Evolutionary conservation across 108 stramenopile genomes (phyloP).

Genomic region (Aurantiochytrium sp.): DNA sequence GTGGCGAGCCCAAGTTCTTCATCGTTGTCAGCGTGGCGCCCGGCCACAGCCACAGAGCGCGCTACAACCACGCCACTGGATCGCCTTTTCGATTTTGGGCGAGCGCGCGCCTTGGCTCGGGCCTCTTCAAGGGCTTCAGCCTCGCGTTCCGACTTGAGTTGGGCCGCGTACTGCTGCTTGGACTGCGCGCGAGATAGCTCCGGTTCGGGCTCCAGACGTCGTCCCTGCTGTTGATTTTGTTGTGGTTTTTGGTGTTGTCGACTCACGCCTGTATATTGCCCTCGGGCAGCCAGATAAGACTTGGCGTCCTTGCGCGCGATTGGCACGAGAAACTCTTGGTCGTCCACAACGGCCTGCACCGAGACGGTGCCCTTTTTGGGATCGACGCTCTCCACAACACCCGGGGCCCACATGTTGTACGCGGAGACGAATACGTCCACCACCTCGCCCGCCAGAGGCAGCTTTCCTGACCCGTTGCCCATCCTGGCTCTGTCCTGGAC

Average conservation of each 20-base stretch:
- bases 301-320: neutral
- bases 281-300: neutral
- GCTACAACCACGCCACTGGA: neutral
- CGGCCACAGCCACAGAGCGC: neutral
- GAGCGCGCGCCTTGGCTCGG: neutral
- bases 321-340: neutral
- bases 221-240: too few species aligned
- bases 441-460: neutral
- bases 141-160: neutral
- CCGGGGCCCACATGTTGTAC: neutral
- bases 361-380: neutral
- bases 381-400: neutral
- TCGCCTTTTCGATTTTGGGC: neutral
- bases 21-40: neutral
- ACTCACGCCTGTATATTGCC: too few species aligned
- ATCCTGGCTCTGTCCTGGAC: neutral
- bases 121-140: neutral
- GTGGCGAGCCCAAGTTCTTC: neutral
- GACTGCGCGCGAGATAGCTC: neutral
- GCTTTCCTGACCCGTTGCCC: neutral
- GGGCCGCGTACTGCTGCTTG: neutral
- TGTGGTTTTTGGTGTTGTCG: too few species aligned
- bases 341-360: neutral
- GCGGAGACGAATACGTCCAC: neutral
- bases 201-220: neutral